Percentiles rank a stretch among this genome's conserved stretches.
Evolutionary conservation across 1,284 basidiomycete genomes (phyloP).

Genomic region (Porodaedalea pini): DNA sequence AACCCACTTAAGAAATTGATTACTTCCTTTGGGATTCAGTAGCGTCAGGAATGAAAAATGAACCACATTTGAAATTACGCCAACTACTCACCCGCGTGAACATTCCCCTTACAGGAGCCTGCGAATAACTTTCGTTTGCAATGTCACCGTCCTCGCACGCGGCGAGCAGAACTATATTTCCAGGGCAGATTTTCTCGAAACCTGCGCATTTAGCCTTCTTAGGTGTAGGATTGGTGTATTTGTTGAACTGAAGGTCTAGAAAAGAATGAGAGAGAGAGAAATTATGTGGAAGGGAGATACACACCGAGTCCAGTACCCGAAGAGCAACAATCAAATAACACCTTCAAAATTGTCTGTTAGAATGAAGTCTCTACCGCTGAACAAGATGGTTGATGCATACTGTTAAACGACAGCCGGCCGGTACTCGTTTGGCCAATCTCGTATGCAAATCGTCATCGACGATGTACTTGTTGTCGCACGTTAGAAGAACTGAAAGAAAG

Average conservation of each 20-base stretch:
- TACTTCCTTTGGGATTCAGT: neutral
- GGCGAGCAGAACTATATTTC: constrained; percentile 1
- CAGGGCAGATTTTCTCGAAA: neutral
- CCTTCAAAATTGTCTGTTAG: neutral
- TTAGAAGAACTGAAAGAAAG: constrained; percentile 7
- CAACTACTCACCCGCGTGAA: constrained; percentile 6
- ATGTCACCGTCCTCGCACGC: constrained; percentile 10
- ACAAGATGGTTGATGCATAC: constrained; percentile 1
- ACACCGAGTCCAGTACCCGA: constrained; percentile 18
- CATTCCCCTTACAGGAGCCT: constrained; percentile 6
- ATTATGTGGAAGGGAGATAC: neutral
- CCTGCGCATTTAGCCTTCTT: neutral
- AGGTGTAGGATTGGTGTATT: too few species aligned
- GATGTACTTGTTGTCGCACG: constrained; percentile 18
- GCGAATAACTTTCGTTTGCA: neutral
- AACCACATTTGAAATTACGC: neutral
- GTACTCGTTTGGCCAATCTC: constrained; percentile 18
- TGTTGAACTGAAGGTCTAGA: neutral
- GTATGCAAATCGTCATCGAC: constrained; percentile 22
- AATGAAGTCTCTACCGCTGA: neutral
- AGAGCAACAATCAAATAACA: constrained; percentile 21
- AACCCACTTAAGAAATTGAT: neutral
- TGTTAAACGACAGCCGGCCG: constrained; percentile 19
- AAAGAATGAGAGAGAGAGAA: neutral
- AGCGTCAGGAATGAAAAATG: neutral